Percentiles rank a stretch among this genome's conserved stretches.
Evolutionary conservation across 2,329 filamentous ascomycete species (phyloP).

Genomic region (Curvularia eragrostidis): DNA sequence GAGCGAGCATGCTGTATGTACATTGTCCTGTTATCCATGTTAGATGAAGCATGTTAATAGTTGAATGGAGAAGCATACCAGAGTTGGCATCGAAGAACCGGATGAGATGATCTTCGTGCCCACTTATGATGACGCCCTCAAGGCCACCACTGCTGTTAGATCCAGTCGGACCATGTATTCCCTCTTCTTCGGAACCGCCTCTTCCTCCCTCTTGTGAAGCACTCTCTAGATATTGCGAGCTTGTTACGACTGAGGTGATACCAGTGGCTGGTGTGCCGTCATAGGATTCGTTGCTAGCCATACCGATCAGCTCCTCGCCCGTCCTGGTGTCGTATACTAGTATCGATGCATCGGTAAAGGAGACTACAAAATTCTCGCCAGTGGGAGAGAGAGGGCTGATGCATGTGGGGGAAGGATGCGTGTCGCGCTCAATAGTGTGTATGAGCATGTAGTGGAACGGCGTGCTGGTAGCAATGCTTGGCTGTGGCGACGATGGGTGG

Average conservation of each 20-base stretch:
- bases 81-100: slow-evolving; percentile 98
- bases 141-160: slow-evolving; percentile 74
- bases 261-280: slow-evolving; percentile 82
- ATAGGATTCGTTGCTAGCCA: slow-evolving; percentile 94
- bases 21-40: slow-evolving; percentile 76
- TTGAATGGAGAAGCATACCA: slow-evolving; percentile 68
- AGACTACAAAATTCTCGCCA: slow-evolving; percentile 90
- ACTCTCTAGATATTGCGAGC: slow-evolving; percentile 78
- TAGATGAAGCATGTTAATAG: slow-evolving; percentile 11
- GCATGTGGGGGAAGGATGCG: slow-evolving; percentile 80
- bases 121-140: slow-evolving; percentile 93
- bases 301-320: slow-evolving; percentile 87
- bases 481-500: slow-evolving; percentile 88
- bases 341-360: slow-evolving; percentile 88
- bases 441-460: slow-evolving; percentile 89
- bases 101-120: slow-evolving; percentile 95
- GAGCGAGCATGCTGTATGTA: slow-evolving; percentile 98
- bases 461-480: slow-evolving; percentile 81
- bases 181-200: slow-evolving; percentile 73
- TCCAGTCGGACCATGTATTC: slow-evolving; percentile 81
- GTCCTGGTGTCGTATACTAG: slow-evolving; percentile 91
- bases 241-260: slow-evolving; percentile 90
- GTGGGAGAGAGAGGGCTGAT: slow-evolving; percentile 85
- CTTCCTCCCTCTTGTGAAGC: slow-evolving; percentile 65
- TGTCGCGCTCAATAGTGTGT: slow-evolving; percentile 78